Evolutionary conservation across 495 filamentous ascomycete species (phyloP).

Genomic region (Tuber borchii): DNA sequence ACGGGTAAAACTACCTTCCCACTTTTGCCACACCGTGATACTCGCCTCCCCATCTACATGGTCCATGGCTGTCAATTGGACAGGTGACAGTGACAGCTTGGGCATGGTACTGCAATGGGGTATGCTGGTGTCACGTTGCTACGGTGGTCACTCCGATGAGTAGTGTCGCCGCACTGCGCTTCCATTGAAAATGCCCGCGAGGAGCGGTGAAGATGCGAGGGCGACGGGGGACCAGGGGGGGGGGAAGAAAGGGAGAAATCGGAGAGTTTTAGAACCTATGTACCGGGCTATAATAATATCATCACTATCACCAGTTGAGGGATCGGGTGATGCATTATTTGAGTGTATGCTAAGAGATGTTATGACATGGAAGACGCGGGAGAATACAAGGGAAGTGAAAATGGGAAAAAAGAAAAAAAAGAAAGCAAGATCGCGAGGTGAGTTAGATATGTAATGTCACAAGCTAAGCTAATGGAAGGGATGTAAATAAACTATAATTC

Average conservation of each 20-base stretch:
- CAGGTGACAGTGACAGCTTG: slow-evolving; percentile 1
- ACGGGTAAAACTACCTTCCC: background rate
- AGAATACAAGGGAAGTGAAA: slow-evolving; percentile 8
- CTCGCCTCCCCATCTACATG: slow-evolving; percentile 1
- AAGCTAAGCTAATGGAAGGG: background rate
- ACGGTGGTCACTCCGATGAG: slow-evolving; percentile 1
- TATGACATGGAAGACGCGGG: slow-evolving; percentile 4
- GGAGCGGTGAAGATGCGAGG: background rate
- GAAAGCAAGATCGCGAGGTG: slow-evolving; percentile 1
- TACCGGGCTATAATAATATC: background rate
- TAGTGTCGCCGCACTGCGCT: background rate
- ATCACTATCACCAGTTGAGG: background rate
- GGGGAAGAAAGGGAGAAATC: background rate
- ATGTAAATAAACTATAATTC: background rate
- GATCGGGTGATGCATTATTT: background rate
- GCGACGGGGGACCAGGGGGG: background rate
- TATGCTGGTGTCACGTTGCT: background rate
- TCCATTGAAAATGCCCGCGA: background rate
- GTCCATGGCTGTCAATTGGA: background rate
- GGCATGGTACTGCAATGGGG: background rate
- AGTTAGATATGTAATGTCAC: background rate
- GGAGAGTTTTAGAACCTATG: background rate
- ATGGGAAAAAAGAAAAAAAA: slow-evolving; percentile 6
- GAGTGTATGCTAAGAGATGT: background rate
- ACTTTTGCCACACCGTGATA: background rate